Percentiles rank a stretch among this genome's conserved stretches.
phyloP scores from a whole-genome alignment of 805 yeast species.

The Sporopachydermia lactativora region DNA sequence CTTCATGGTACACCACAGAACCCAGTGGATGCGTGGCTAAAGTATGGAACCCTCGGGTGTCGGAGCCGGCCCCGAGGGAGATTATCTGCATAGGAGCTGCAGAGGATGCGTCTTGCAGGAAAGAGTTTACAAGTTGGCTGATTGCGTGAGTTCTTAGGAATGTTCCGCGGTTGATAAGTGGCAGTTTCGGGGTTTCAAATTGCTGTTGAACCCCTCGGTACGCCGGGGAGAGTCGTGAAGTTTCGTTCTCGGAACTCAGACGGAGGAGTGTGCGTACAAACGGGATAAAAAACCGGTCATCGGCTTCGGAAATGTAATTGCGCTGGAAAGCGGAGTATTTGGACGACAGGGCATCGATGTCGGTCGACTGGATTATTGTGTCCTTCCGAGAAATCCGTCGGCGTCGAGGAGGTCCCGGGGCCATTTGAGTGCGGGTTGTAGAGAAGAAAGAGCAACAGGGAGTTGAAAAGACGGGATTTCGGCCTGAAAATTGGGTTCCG shows the following conservation, averaged over 20 bases:
- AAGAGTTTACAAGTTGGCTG: constrained; percentile 25
- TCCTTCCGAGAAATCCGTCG: constrained; percentile 18
- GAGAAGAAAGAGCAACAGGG: too few relatives aligned
- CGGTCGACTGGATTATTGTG: constrained; percentile 38
- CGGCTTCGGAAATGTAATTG: constrained; percentile 32
- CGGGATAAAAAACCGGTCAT: constrained; percentile 16
- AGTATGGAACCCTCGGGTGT: constrained; percentile 47
- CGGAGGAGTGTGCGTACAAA: constrained; percentile 23
- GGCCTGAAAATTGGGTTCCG: too few relatives aligned
- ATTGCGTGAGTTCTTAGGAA: constrained; percentile 34
- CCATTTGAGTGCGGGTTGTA: too few relatives aligned
- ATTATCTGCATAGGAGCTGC: constrained; percentile 29
- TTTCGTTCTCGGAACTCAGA: constrained; percentile 24
- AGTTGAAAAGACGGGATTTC: too few relatives aligned
- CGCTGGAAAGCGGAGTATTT: constrained; percentile 29
- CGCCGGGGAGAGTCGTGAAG: background rate
- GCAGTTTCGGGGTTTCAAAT: constrained; percentile 30
- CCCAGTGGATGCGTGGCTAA: constrained; percentile 18
- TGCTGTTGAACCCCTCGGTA: background rate
- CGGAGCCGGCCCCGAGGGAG: constrained; percentile 74
- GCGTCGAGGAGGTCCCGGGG: background rate
- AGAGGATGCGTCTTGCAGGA: constrained; percentile 15
- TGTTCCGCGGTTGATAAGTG: constrained; percentile 50
- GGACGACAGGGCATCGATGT: constrained; percentile 44
- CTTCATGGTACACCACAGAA: constrained; percentile 34